These are phyloP conservation scores for Astrothelium subdiscretum DNA, from an alignment of 495 filamentous ascomycete species.

Conservation along the genomic window DNA sequence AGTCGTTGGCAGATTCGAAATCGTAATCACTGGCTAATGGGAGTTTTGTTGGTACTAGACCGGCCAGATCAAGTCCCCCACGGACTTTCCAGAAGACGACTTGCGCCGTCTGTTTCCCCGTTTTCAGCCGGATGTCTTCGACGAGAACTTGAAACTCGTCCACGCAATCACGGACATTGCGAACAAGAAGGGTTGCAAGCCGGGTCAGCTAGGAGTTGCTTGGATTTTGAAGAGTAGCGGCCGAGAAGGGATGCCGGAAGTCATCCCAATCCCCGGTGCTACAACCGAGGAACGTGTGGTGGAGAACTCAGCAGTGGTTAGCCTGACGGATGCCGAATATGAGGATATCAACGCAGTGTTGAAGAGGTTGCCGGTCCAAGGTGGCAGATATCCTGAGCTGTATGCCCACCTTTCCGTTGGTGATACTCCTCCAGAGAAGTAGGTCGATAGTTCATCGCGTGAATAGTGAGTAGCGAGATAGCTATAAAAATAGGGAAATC, in stretches of 20 bases:
- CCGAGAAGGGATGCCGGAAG: constrained; percentile 50
- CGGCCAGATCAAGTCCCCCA: constrained; percentile 46
- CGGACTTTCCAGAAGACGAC: constrained; percentile 53
- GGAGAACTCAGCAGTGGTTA: constrained; percentile 28
- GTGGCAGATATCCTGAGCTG: constrained; percentile 23
- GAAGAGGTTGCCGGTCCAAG: constrained; percentile 18
- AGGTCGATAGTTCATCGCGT: neutral
- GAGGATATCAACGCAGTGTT: constrained; percentile 29
- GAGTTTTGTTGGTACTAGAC: constrained; percentile 25
- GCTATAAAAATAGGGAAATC: neutral
- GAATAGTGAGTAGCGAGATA: neutral
- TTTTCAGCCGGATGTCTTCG: constrained; percentile 59
- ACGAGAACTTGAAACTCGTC: constrained; percentile 61
- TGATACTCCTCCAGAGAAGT: constrained; percentile 2
- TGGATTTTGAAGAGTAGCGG: constrained; percentile 52
- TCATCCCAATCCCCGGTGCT: constrained; percentile 79
- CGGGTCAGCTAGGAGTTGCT: constrained; percentile 64
- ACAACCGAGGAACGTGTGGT: constrained; percentile 28
- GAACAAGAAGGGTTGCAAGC: constrained; percentile 53
- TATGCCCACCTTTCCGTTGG: constrained; percentile 6
- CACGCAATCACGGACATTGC: constrained; percentile 55
- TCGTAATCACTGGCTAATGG: neutral
- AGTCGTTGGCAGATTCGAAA: constrained; percentile 15
- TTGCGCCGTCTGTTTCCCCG: constrained; percentile 43
- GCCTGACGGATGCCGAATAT: constrained; percentile 27